Evolutionary conservation across 2,329 filamentous ascomycete species (phyloP), one percentile per base, ranked within the genome.

Genomic region (Trichoderma sp.): DNA sequence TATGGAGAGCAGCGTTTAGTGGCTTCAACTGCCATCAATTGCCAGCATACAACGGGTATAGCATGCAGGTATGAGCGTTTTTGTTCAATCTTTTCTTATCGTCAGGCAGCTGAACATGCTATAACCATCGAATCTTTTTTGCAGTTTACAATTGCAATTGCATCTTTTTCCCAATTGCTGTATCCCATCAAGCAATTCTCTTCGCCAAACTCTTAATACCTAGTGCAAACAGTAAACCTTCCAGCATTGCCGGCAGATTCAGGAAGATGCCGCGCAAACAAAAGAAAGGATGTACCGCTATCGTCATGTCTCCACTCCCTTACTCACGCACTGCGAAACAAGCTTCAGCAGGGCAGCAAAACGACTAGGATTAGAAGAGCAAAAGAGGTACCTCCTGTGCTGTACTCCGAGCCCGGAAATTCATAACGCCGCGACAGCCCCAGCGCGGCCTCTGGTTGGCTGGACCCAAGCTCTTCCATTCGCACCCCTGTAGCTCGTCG

Each of bases 361-460:
- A 24, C 26, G 34, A 24, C 37, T 46, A 34, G 18, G 51, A 26
- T 28, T 32, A 28, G 26, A 2, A 7, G 26, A 18, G 14, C 30
- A 28, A 14, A 2, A 7, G 26, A 18, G 14, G 24, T 55, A 55
- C n/a, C 46, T 61, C 32, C 30, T n/a, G n/a, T 13, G 13, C n/a
- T 43, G 13, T 66, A 58, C 63, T 24, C 37, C 66, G 51, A 43
- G 55, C 52, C 60, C 60, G 68, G 60, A 69, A 65, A 69, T 69
- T 65, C 16, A 69, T 69, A 69, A 66, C 43, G 52, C 68, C 68
- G 68, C 55, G 30, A 37, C 39, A 18, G 32, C n/a, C 28, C 46
- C 32, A 60, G 55, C 59, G 32, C 32, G 49, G 67, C 60, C 52
- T 70, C 71, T 74, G 66, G 77, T 78, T 78, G 76, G 77, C 69